Percentiles rank a stretch among this genome's conserved stretches.
Conservation (phyloP, 345 rosid genomes). For the Salix dunnii region DNA sequence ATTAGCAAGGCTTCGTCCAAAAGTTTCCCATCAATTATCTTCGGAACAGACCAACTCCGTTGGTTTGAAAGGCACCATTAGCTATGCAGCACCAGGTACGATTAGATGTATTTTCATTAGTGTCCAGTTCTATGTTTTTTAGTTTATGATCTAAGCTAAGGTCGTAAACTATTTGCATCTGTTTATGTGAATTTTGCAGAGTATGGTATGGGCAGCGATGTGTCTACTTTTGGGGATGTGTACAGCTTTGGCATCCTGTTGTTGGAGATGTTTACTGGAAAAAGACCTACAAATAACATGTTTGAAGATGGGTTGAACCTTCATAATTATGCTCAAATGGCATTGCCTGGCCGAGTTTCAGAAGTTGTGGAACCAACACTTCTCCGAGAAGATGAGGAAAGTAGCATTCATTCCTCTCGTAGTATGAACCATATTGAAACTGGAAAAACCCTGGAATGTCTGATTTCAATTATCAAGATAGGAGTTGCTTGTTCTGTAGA, state of each 20-base stretch:
- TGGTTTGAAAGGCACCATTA: too few species aligned
- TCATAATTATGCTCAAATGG: not conserved
- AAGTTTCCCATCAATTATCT: too few species aligned
- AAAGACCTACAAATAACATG: not conserved
- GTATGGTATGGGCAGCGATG: conserved; percentile 7
- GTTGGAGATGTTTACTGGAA: not conserved
- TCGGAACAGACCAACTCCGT: too few species aligned
- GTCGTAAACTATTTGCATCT: too few species aligned
- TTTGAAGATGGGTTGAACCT: conserved; percentile 8
- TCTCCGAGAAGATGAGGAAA: not conserved
- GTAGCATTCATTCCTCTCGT: too few species aligned
- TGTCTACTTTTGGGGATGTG: not conserved
- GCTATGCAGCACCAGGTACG: too few species aligned
- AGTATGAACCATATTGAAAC: not conserved
- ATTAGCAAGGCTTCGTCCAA: not conserved
- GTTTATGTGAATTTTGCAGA: not conserved
- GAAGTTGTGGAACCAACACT: conserved; percentile 11
- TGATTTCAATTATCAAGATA: not conserved
- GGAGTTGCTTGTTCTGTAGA: not conserved
- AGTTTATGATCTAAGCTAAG: too few species aligned
- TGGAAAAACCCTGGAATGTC: not conserved
- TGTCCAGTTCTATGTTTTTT: too few species aligned
- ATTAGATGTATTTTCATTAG: too few species aligned
- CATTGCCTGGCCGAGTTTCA: not conserved
- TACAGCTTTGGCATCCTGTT: not conserved